These are phyloP conservation scores for Corchorus capsularis DNA, from an alignment of 345 rosid genomes.

Conservation along the genomic window DNA sequence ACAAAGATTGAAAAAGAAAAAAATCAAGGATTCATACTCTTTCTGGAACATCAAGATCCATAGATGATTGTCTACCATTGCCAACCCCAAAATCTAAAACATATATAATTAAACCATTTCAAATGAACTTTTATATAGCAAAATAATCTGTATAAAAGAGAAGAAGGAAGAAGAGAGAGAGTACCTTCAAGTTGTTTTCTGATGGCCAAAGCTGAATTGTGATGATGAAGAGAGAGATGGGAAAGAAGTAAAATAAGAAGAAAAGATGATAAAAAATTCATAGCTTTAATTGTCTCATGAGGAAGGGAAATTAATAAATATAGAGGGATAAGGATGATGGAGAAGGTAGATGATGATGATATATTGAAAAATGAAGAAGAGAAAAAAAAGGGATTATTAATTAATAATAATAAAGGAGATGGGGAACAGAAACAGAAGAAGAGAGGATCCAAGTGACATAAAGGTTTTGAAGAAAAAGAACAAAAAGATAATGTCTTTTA, in stretches of 20 bases:
- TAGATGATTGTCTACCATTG: background rate
- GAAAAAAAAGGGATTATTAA: background rate
- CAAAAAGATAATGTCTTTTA: background rate
- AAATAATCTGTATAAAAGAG: background rate
- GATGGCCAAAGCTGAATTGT: background rate
- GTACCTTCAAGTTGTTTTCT: slow-evolving; percentile 5
- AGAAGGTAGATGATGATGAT: background rate
- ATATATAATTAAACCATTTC: background rate
- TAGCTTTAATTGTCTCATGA: slow-evolving; percentile 11
- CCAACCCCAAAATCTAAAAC: slow-evolving; percentile 7
- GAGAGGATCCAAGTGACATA: background rate
- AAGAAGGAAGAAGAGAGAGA: background rate
- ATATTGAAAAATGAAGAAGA: background rate
- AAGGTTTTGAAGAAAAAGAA: background rate
- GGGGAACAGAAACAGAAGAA: background rate
- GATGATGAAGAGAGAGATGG: background rate
- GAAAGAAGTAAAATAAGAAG: slow-evolving; percentile 7
- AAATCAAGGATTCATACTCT: background rate
- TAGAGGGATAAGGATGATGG: background rate
- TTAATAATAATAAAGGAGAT: background rate
- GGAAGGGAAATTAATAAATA: background rate
- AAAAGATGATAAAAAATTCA: slow-evolving; percentile 15
- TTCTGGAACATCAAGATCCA: background rate
- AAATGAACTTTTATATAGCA: background rate
- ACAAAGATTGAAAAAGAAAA: no score